phyloP scores from a whole-genome alignment of 2,329 filamentous ascomycete species.

The Colletotrichum sp. region DNA sequence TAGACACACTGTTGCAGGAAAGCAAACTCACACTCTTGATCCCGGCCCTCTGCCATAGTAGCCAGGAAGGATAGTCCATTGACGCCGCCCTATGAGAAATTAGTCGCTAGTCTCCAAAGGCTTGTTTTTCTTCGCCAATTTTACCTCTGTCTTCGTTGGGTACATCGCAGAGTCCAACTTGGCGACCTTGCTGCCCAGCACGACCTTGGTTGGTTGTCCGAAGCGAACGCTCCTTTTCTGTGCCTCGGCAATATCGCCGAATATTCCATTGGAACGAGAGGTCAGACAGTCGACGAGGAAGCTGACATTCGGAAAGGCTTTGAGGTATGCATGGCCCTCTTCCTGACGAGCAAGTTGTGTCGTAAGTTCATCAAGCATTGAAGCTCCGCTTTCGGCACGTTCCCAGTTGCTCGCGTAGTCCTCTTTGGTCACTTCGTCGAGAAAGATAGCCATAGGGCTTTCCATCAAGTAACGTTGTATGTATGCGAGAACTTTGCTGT shows the following conservation, averaged over 20 bases:
- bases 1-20: slow-evolving; percentile 23
- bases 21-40: slow-evolving; percentile 39
- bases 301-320: slow-evolving; percentile 64
- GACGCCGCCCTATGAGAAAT: slow-evolving; percentile 32
- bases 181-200: slow-evolving; percentile 48
- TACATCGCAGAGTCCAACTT: slow-evolving; percentile 66
- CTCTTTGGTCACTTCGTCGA: slow-evolving; percentile 55
- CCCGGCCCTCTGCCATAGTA: slow-evolving; percentile 41
- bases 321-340: slow-evolving; percentile 49
- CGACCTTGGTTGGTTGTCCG: slow-evolving; percentile 57
- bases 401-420: slow-evolving; percentile 54
- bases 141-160: slow-evolving; percentile 35
- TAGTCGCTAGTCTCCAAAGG: not conserved
- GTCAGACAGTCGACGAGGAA: slow-evolving; percentile 67
- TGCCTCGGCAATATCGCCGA: slow-evolving; percentile 71
- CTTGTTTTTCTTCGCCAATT: slow-evolving; percentile 11
- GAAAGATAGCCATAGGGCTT: slow-evolving; percentile 69
- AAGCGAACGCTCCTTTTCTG: slow-evolving; percentile 73
- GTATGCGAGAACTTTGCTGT: slow-evolving; percentile 75
- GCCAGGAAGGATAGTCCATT: slow-evolving; percentile 44
- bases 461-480: slow-evolving; percentile 72
- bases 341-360: slow-evolving; percentile 51
- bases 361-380: slow-evolving; percentile 47
- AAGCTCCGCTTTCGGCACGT: slow-evolving; percentile 39
- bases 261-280: slow-evolving; percentile 64